phyloP scores from a whole-genome alignment of 2,329 filamentous ascomycete species.

The Sphaerulina vaccinii region DNA sequence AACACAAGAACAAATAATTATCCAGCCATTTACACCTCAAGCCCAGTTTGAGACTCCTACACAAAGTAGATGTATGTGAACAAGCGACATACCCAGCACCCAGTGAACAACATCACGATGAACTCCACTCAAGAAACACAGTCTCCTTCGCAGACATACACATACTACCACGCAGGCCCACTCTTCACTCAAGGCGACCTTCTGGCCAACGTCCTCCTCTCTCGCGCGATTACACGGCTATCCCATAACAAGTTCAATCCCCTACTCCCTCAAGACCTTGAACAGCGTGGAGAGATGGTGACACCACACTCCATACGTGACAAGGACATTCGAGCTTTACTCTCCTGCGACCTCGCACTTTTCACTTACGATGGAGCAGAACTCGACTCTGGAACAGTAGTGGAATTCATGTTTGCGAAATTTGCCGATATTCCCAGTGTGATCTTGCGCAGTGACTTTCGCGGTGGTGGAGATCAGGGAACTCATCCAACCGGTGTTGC shows the following conservation, averaged over 20 bases:
- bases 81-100: background rate
- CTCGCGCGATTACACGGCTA: constrained; percentile 10
- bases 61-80: too few species aligned
- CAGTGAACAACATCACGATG: background rate
- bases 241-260: constrained; percentile 16
- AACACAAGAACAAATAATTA: too few species aligned
- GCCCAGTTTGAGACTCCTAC: too few species aligned
- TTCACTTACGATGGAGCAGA: constrained; percentile 22
- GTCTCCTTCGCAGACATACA: background rate
- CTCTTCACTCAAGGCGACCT: constrained; percentile 21
- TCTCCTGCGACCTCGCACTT: constrained; percentile 19
- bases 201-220: constrained; percentile 19
- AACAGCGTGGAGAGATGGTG: constrained; percentile 19
- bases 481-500: constrained; percentile 7
- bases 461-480: constrained; percentile 19
- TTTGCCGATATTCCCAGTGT: constrained; percentile 22
- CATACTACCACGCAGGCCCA: constrained; percentile 23
- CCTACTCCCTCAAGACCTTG: constrained; percentile 19
- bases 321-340: constrained; percentile 19
- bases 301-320: constrained; percentile 22
- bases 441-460: constrained; percentile 19
- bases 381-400: constrained; percentile 22
- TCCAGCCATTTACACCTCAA: too few species aligned
- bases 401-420: constrained; percentile 22
- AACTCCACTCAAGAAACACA: background rate